Conservation (phyloP, 108 stramenopile species). For the Cyclotella atomus region DNA sequence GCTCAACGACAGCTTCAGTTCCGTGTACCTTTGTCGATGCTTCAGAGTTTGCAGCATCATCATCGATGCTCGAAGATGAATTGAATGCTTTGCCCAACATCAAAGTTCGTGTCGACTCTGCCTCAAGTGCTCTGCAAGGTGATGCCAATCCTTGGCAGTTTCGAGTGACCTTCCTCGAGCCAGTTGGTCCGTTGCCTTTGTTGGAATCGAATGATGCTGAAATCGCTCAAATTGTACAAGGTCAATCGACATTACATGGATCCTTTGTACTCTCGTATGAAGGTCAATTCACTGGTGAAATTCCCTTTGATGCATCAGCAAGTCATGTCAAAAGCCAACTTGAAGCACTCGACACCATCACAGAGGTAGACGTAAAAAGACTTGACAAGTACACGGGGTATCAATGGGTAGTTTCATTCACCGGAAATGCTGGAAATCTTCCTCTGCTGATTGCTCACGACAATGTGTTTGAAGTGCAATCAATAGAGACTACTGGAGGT, state of each 20-base stretch:
- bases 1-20: slow-evolving; percentile 20
- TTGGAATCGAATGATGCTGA: slow-evolving; percentile 38
- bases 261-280: slow-evolving; percentile 75
- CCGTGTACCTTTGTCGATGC: slow-evolving; percentile 31
- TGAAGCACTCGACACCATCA: slow-evolving; percentile 56
- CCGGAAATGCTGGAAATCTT: slow-evolving; percentile 73
- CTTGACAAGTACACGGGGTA: slow-evolving; percentile 58
- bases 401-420: slow-evolving; percentile 82
- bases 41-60: slow-evolving; percentile 17
- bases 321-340: slow-evolving; percentile 56
- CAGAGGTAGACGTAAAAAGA: slow-evolving; percentile 54
- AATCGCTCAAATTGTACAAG: slow-evolving; percentile 48
- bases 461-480: slow-evolving; percentile 61
- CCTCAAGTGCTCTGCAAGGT: slow-evolving; percentile 12
- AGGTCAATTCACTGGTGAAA: slow-evolving; percentile 59
- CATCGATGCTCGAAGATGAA: slow-evolving; percentile 12
- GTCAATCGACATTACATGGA: slow-evolving; percentile 61
- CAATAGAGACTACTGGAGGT: slow-evolving; percentile 64
- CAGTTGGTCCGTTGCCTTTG: slow-evolving; percentile 69
- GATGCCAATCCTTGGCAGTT: slow-evolving; percentile 30
- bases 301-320: slow-evolving; percentile 73
- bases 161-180: slow-evolving; percentile 64
- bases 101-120: slow-evolving; percentile 26
- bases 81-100: slow-evolving; percentile 30
- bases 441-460: slow-evolving; percentile 55